phyloP scores from a whole-genome alignment of 75 land plant species.

The Isoetes taiwanensis region DNA sequence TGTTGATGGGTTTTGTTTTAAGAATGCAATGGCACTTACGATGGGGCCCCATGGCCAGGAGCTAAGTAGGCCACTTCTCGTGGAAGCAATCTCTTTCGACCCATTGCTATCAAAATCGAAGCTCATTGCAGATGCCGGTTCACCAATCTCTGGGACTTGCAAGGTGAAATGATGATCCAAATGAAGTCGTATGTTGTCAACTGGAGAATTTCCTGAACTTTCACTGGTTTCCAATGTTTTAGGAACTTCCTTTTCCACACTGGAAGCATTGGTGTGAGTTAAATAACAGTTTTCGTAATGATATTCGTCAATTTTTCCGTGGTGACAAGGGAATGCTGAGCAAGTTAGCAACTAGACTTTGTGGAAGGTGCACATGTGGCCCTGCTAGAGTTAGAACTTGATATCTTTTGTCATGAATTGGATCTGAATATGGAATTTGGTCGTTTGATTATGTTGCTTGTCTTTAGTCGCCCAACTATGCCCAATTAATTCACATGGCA shows the following conservation, averaged over 20 bases:
- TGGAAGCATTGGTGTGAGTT: slow-evolving; percentile 97
- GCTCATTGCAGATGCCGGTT: slow-evolving; percentile 67
- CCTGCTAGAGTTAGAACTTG: too few relatives aligned
- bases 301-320: slow-evolving; percentile 60
- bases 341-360: slow-evolving; percentile 71
- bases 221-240: not conserved
- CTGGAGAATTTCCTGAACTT: too few relatives aligned
- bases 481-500: not conserved
- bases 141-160: slow-evolving; percentile 23
- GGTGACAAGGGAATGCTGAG: slow-evolving; percentile 63
- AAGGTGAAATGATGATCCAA: slow-evolving; percentile 32
- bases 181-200: not conserved
- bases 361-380: slow-evolving; percentile 42
- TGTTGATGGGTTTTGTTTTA: slow-evolving; percentile 83
- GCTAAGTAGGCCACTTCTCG: slow-evolving; percentile 57
- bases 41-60: slow-evolving; percentile 47
- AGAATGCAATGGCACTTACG: slow-evolving; percentile 51
- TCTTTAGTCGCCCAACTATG: too few relatives aligned
- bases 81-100: slow-evolving; percentile 86
- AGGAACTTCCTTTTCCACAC: slow-evolving; percentile 63
- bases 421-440: too few relatives aligned
- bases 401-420: too few relatives aligned
- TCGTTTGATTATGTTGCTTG: too few relatives aligned
- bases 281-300: slow-evolving; percentile 52
- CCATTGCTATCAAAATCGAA: slow-evolving; percentile 62